Base-by-base conservation (phyloP, 2,329 filamentous ascomycete species). In the Fusarium verticillioides region DNA sequence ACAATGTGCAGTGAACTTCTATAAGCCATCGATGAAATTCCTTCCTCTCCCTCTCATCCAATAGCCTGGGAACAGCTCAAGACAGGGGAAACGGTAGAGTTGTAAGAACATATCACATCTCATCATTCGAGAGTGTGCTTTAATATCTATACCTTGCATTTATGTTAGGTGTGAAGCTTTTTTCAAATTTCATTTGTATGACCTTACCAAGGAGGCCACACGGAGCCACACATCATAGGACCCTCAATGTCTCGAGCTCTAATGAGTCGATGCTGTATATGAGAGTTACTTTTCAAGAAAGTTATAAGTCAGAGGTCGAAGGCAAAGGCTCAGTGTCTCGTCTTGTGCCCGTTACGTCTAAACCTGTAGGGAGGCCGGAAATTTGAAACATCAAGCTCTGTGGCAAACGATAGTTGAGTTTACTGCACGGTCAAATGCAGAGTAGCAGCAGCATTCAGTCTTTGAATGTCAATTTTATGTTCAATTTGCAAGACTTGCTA, bases 401-500 rank as follows among this genome's bases (percentile, higher is more conserved):
- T 3, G 21, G n/a, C 11, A 23, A 34, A 34, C 16, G 2, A 23
- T 50, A n/a, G 30, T 52, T 36, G 16, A 36, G 16, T 26, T 26
- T 12, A 9, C n/a, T 52, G 12, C 30, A 26, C 26, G 30, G 47
- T 13, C 16, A 34, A 52, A 26, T 19, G 19, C 13, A 19, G n/a
- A 50, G 18, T 9, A 32, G 28, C 21, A 32, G 28, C 15, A 32
- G 30, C 30, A 13, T 50, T 50, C 30, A 23, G n/a, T 50, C 10
- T 18, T 32, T 7, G 9, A 16, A 23, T 32, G 10, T 13, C 47
- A 18, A 28, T 15, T 26, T 19, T 28, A 46, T 53, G 40, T 42
- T 54, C 60, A 63, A 53, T 61, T 58, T 67, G 39, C 46, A 75
- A 63, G 34, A 63, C 46, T 57, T 64, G 19, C 68, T 63, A 69